phyloP scores from a whole-genome alignment of 2,329 filamentous ascomycete species.

The Epichloe bromicola region DNA sequence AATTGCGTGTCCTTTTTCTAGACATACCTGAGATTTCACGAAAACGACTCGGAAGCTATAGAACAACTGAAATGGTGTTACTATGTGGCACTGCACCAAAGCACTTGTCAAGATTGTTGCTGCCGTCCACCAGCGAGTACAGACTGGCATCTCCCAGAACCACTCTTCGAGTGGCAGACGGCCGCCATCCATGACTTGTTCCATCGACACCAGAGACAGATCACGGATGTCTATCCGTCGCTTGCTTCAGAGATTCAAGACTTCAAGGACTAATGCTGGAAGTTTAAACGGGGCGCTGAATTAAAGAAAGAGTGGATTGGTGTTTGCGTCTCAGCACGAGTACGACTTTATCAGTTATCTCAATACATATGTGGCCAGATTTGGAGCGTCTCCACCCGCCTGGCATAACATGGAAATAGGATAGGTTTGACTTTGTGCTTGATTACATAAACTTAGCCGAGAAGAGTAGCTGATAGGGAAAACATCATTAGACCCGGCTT shows the following conservation, averaged over 20 bases:
- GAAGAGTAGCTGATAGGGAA: neutral
- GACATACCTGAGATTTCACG: conserved; percentile 70
- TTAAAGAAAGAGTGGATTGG: too few relatives aligned
- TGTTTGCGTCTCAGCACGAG: too few relatives aligned
- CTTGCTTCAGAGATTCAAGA: neutral
- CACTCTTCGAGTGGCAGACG: conserved; percentile 81
- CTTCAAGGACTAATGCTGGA: neutral
- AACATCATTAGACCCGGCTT: too few relatives aligned
- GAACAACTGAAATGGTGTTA: conserved; percentile 91
- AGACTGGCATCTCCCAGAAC: conserved; percentile 98
- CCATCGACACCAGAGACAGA: conserved; percentile 27
- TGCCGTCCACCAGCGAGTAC: conserved; percentile 93
- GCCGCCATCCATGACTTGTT: conserved; percentile 47
- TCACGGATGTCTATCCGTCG: too few relatives aligned
- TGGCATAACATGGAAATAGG: too few relatives aligned
- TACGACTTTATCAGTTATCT: neutral
- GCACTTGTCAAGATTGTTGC: conserved; percentile 79
- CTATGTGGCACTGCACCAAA: conserved; percentile 82
- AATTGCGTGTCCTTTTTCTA: neutral
- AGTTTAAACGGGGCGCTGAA: too few relatives aligned
- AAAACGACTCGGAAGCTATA: conserved; percentile 93
- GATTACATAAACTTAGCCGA: neutral
- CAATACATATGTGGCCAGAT: neutral
- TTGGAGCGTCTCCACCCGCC: neutral
- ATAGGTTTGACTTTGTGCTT: too few relatives aligned